Evolutionary conservation across 177 flowering plant species (phyloP).

Genomic region (Telopea speciosissima): DNA sequence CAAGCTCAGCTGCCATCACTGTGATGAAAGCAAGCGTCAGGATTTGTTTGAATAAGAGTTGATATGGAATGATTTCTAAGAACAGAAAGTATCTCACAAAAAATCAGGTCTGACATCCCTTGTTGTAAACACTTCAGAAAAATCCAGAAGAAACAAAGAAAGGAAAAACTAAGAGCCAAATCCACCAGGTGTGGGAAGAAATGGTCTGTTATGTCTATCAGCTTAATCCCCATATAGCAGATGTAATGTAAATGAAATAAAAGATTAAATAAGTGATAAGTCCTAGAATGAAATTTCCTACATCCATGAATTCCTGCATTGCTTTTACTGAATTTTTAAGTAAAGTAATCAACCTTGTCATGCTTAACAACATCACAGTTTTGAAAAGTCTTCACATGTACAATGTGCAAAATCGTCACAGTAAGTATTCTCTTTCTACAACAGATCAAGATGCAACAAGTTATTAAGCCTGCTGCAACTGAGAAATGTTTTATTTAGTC

Average conservation of each 20-base stretch:
- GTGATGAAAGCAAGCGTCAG: slow-evolving; percentile 16
- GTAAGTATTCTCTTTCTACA: not conserved
- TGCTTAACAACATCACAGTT: not conserved
- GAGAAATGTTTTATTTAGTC: not conserved
- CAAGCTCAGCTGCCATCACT: slow-evolving; percentile 99
- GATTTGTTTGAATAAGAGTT: not conserved
- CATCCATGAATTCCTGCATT: not conserved
- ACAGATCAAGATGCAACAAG: not conserved
- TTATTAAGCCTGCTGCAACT: not conserved
- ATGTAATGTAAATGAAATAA: not conserved
- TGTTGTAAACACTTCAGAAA: not conserved
- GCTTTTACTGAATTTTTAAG: not conserved
- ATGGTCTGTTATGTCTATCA: slow-evolving; percentile 4
- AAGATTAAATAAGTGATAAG: not conserved
- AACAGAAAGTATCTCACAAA: too few species aligned
- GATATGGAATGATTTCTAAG: too few species aligned
- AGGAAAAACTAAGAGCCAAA: not conserved
- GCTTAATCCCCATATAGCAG: not conserved
- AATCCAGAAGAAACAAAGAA: not conserved
- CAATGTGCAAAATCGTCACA: not conserved
- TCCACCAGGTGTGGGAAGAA: not conserved
- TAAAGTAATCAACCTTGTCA: not conserved
- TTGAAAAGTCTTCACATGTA: not conserved
- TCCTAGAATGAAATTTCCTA: not conserved
- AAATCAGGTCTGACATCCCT: too few species aligned